Evolutionary conservation across 176 grass and related monocot species (phyloP), one percentile per base, ranked within the genome.

Genomic region (Tillandsia fasciculata): DNA sequence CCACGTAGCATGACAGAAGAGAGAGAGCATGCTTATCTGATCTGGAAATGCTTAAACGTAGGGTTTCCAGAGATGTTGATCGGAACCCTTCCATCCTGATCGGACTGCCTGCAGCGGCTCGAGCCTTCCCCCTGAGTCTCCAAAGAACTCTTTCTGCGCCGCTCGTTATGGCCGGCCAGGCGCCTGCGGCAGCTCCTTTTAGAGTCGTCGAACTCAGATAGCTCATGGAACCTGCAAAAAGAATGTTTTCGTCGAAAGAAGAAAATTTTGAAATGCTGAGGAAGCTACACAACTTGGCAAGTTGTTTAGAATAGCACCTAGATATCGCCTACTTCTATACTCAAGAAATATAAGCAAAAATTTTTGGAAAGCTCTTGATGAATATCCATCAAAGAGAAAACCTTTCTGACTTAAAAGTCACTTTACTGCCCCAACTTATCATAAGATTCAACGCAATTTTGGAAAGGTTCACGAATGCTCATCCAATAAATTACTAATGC

Each of bases 21-120:
- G 95, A 99, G 95, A 52, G 87, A 99, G 95, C 95, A 82, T 97
- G 86, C 75, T 85, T 78, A 92, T 92, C 82, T 83, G 85, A 99
- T 94, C 51, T 82, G 95, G 75, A 84, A 78, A 76, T 89, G 81
- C 66, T 77, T 91, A 72, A 70, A 79, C 11, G 83, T 42, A 9
- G 88, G 47, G 79, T 73, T 84, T 51, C 84, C 65, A 22, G 83
- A 47, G 61, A 76, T 66, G 47, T 75, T 85, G 26, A 64, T 71
- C 18, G 54, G 77, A 80, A 80, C 77, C 73, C 83, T 80, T n/a
- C 77, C 75, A 17, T 81, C 63, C 65, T 73, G 73, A 68, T 70
- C 72, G n/a, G 72, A 48, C 77, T 79, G 63, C 82, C 87, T 72
- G 68, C 77, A 85, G 18, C n/a, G 77, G 68, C 28, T 79, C 20